Evolutionary conservation across 139 green algal genomes (phyloP), one percentile per base, ranked within the genome.

Genomic region (Gonium pectorale): DNA sequence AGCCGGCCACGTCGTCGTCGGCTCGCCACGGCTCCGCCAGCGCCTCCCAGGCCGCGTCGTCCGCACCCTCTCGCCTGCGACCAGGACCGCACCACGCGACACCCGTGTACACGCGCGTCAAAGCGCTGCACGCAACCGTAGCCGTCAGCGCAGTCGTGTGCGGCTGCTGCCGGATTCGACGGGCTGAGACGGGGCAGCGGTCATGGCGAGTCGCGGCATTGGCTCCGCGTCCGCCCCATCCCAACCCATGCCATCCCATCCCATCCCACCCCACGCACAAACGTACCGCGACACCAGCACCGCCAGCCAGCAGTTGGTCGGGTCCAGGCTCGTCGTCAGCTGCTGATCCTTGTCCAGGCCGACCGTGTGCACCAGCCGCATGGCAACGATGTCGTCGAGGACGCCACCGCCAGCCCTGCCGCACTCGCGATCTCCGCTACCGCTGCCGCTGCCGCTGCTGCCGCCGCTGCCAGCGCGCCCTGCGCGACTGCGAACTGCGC

Each of bases 231-330:
- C n/a, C n/a, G n/a, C n/a, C n/a, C n/a, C n/a, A n/a, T n/a, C n/a
- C n/a, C n/a, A n/a, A n/a, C n/a, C n/a, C n/a, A n/a, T 7, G n/a
- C 37, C 21, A 4, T 5, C 8, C 19, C 21, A 11, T 31, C 44
- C 24, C 26, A 41, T 13, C 68, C 43, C 26, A 59, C 17, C 27
- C 24, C 24, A n/a, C 29, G 41, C 67, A 38, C 7, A 41, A 13
- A 79, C 69, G 29, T n/a, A 74, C 69, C 69, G 1, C 43, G 41
- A 21, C 33, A 79, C 70, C n/a, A 79, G 33, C n/a, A 80, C 35
- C 49, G 67, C 72, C 51, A 80, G 72, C 72, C 72, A 80, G 49
- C 72, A 80, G 52, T 67, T 52, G 26, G 9, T 41, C 8, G 52
- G 4, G 51, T 52, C 3, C 51, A 80, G 72, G 8, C 15, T 46